Base-by-base conservation (phyloP, 2,329 filamentous ascomycete species). In the Teratosphaeria nubilosa region DNA sequence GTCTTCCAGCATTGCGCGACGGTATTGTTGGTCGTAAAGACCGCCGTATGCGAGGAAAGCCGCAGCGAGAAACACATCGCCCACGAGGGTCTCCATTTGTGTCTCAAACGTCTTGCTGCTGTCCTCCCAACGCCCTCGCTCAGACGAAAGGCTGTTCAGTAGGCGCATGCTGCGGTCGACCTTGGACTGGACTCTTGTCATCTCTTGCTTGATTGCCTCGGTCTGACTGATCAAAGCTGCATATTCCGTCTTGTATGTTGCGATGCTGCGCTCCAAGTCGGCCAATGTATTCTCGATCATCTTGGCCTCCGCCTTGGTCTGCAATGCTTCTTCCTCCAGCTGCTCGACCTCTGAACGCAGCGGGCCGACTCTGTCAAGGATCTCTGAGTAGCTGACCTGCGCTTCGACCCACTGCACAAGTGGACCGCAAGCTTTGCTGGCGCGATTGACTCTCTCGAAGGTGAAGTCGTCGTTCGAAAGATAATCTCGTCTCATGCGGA, bases 51-150 rank as follows among this genome's bases (percentile, higher is more conserved):
- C 94, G 62, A 99, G 80, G 81, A 97, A 97, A 9, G 92, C 95
- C 5, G 95, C 90, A n/a, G 94, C 94, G 55, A 96, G 87, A 60
- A 99, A 82, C 54, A 96, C 92, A 70, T 99, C 94, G 61, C 94
- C 94, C 41, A 99, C 90, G 56, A 99, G 84, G 2, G 94, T 99
- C 73, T 89, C 88, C 71, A 99, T 97, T 72, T 99, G 94, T 2
- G 91, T 95, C 74, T 97, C 92, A 72, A 99, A 99, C 0, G 92
- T 96, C 76, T 88, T 95, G 82, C 94, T 99, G 66, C 91, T 91
- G 69, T 92, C 90, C 70, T 99, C 94, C 94, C 94, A 99, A 69
- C 94, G 86, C 45, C 82, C 84, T 73, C 92, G 84, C 77, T 99
- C 94, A 4, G 92, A 96, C 9, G 94, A 95, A 65, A 99, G 79